These are phyloP conservation scores for Amyloporia xantha DNA, from an alignment of 768 basidiomycete species.

Conservation along the genomic window DNA sequence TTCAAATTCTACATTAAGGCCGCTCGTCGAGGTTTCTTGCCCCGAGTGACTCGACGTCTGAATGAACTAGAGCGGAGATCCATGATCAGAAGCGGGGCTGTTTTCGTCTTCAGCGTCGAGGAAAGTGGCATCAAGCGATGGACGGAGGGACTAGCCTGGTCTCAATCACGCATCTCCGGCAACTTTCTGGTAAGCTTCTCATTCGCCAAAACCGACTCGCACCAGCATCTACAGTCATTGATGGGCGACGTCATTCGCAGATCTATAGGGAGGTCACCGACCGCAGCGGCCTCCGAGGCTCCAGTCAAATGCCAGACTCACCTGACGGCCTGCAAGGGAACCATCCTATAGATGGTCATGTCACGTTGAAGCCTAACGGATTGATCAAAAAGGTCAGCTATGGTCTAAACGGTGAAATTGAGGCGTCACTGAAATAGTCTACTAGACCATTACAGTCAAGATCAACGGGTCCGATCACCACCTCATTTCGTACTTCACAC, in stretches of 20 bases:
- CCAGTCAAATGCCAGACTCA: not conserved
- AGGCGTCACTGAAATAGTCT: not conserved
- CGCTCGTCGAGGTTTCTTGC: constrained; percentile 70
- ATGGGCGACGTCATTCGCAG: constrained; percentile 30
- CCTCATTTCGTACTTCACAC: constrained; percentile 78
- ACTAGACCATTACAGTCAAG: constrained; percentile 78
- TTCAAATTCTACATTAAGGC: constrained; percentile 48
- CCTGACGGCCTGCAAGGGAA: not conserved
- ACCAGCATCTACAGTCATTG: not conserved
- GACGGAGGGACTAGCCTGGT: constrained; percentile 79
- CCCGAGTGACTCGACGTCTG: constrained; percentile 75
- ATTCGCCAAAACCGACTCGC: not conserved
- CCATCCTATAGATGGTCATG: constrained; percentile 8
- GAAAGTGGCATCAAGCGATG: constrained; percentile 85
- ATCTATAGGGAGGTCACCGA: constrained; percentile 80
- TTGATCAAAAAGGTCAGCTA: constrained; percentile 70
- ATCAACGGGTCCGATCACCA: constrained; percentile 77
- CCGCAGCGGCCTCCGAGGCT: constrained; percentile 32
- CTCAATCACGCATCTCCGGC: constrained; percentile 76
- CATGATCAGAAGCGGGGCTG: constrained; percentile 51
- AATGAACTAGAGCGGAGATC: constrained; percentile 70
- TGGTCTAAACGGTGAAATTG: not conserved
- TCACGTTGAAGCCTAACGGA: constrained; percentile 38
- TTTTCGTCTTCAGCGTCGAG: constrained; percentile 85
- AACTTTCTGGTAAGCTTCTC: constrained; percentile 64